Evolutionary conservation across 768 basidiomycete species (phyloP).

Genomic region (Hericium alpestre): DNA sequence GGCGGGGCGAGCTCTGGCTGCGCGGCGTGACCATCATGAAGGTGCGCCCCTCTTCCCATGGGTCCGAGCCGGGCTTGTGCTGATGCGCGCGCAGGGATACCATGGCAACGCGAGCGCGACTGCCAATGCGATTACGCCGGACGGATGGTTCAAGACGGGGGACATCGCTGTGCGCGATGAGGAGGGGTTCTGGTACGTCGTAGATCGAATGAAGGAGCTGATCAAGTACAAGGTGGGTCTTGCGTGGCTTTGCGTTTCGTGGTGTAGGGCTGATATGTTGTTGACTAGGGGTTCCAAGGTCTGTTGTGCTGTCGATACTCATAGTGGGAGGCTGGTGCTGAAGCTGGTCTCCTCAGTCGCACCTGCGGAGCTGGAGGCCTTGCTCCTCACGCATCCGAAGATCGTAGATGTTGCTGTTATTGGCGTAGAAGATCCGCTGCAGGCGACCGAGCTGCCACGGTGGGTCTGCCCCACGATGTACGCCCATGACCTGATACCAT

Average conservation of each 20-base stretch:
- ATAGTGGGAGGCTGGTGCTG: not conserved
- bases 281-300: conserved; percentile 67
- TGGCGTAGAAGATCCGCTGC: conserved; percentile 51
- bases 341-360: conserved; percentile 39
- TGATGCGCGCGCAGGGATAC: conserved; percentile 44
- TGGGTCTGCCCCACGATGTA: conserved; percentile 15
- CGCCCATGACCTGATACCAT: not conserved
- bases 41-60: conserved; percentile 22
- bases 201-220: conserved; percentile 65
- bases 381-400: conserved; percentile 64
- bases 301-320: conserved; percentile 5
- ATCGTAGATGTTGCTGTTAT: conserved; percentile 80
- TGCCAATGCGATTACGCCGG: conserved; percentile 50
- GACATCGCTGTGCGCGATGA: conserved; percentile 60
- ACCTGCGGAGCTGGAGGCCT: conserved; percentile 75
- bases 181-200: conserved; percentile 66
- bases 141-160: conserved; percentile 84
- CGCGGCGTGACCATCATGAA: conserved; percentile 76
- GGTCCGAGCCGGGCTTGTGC: not conserved
- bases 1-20: conserved; percentile 75
- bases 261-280: not conserved
- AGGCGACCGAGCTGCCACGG: conserved; percentile 79
- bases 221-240: conserved; percentile 57
- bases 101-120: conserved; percentile 66
- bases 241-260: not conserved